Conservation (phyloP, 164 flowering plant genomes). For the Euptelea pleiosperma region DNA sequence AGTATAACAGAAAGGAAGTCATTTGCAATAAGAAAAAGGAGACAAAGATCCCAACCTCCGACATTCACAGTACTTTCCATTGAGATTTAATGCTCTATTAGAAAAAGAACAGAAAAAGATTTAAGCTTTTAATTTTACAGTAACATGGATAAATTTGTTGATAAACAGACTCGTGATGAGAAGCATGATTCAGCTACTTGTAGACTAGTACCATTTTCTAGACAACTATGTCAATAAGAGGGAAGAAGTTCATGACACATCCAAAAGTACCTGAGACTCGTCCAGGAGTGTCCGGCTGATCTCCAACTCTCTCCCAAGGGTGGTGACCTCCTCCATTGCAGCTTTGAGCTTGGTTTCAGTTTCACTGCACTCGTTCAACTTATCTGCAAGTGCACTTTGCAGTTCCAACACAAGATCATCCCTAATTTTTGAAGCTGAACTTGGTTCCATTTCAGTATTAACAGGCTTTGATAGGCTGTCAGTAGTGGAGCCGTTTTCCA, state of each 20-base stretch:
- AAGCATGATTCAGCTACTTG: background rate
- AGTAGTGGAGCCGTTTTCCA: constrained; percentile 47
- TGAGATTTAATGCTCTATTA: too few species aligned
- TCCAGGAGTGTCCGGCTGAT: constrained; percentile 69
- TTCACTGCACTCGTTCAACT: constrained; percentile 51
- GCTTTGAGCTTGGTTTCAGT: constrained; percentile 60
- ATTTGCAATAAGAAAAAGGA: too few species aligned
- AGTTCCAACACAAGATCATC: constrained; percentile 48
- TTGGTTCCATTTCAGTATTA: constrained; percentile 31
- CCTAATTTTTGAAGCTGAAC: constrained; percentile 30
- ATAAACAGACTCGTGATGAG: too few species aligned
- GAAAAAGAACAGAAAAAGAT: too few species aligned
- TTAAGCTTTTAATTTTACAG: too few species aligned
- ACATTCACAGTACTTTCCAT: too few species aligned
- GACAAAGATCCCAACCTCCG: too few species aligned
- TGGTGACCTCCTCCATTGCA: constrained; percentile 57
- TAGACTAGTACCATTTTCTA: background rate
- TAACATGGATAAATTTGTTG: too few species aligned
- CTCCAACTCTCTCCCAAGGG: constrained; percentile 68
- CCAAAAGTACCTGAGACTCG: constrained; percentile 78
- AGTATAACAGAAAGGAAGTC: too few species aligned
- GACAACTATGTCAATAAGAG: background rate
- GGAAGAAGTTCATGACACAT: background rate
- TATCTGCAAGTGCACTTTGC: constrained; percentile 57
- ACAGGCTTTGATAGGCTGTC: constrained; percentile 47